A percentile compares a stretch with the other conserved stretches of the same genome.
Evolutionary conservation across 1,284 basidiomycete species (phyloP).

Genomic region (Marasmius oreades): DNA sequence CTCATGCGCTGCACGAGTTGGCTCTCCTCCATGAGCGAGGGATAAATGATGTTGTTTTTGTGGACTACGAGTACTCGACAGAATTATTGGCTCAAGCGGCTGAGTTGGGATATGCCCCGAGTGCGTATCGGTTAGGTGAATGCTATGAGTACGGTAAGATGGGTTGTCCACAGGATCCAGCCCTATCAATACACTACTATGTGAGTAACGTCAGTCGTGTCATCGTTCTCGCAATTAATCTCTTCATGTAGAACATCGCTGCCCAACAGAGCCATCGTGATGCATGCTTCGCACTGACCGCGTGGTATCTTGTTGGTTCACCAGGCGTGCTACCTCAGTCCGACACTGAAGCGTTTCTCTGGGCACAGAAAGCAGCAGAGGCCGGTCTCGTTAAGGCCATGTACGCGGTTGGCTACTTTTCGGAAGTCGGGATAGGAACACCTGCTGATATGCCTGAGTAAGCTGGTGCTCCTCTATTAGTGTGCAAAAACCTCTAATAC

Average conservation of each 20-base stretch:
- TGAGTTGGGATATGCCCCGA: constrained; percentile 95
- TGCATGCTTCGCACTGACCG: constrained; percentile 96
- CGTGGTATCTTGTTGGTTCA: constrained; percentile 98
- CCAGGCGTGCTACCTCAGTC: constrained; percentile 97
- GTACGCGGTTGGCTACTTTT: constrained; percentile 97
- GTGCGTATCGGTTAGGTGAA: constrained; percentile 93
- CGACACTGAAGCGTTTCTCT: constrained; percentile 95
- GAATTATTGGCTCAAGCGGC: constrained; percentile 94
- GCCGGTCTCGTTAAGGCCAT: constrained; percentile 89
- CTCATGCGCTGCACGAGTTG: constrained; percentile 94
- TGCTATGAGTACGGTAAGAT: constrained; percentile 99
- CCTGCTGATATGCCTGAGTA: constrained; percentile 65
- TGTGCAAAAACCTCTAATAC: not conserved
- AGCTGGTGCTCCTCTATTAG: constrained; percentile 27
- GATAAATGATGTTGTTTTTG: constrained; percentile 94
- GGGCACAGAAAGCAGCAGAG: constrained; percentile 91
- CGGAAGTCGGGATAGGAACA: constrained; percentile 90
- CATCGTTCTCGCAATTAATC: constrained; percentile 13
- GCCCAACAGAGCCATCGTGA: constrained; percentile 97
- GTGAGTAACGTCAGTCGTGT: constrained; percentile 46
- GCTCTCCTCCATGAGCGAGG: constrained; percentile 94
- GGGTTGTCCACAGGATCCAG: constrained; percentile 97
- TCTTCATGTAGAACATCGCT: constrained; percentile 78
- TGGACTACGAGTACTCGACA: constrained; percentile 93
- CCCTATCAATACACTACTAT: constrained; percentile 98